phyloP scores from a whole-genome alignment of 371 early-diverging fungal species.

The Mucor indicus region DNA sequence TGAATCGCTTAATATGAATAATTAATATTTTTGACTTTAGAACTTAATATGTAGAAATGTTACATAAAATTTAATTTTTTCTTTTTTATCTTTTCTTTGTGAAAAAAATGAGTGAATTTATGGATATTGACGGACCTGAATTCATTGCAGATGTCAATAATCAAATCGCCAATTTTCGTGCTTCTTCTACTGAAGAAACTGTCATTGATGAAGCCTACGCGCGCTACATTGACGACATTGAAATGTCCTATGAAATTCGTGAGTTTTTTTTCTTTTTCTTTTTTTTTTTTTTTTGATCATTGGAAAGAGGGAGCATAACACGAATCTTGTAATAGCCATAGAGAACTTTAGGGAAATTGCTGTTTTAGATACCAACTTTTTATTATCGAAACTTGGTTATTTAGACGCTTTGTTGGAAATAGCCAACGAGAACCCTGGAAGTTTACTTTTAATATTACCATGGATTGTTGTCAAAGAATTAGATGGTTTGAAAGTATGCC shows the following conservation, averaged over 20 bases:
- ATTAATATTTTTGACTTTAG: not conserved
- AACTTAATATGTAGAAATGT: not conserved
- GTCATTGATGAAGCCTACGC: not conserved
- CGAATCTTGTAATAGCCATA: too few species aligned
- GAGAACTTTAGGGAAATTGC: slow-evolving; percentile 13
- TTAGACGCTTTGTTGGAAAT: slow-evolving; percentile 16
- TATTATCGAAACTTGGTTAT: slow-evolving; percentile 35
- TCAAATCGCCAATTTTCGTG: slow-evolving; percentile 28
- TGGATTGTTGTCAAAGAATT: slow-evolving; percentile 42
- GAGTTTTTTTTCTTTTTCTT: too few species aligned
- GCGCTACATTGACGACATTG: too few species aligned
- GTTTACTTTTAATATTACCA: slow-evolving; percentile 28
- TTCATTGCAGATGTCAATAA: slow-evolving; percentile 30
- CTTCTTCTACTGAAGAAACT: not conserved
- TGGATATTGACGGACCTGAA: slow-evolving; percentile 45
- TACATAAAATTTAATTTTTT: not conserved
- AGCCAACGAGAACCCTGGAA: slow-evolving; percentile 21
- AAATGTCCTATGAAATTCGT: too few species aligned
- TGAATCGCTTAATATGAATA: slow-evolving; percentile 20
- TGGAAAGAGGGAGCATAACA: too few species aligned
- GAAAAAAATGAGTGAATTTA: slow-evolving; percentile 10
- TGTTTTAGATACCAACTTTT: slow-evolving; percentile 40
- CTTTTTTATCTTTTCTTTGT: not conserved
- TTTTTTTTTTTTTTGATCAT: too few species aligned
- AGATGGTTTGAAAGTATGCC: slow-evolving; percentile 35